Base-by-base conservation (phyloP, 179 eudicot genomes). In the Beta corolliflora region DNA sequence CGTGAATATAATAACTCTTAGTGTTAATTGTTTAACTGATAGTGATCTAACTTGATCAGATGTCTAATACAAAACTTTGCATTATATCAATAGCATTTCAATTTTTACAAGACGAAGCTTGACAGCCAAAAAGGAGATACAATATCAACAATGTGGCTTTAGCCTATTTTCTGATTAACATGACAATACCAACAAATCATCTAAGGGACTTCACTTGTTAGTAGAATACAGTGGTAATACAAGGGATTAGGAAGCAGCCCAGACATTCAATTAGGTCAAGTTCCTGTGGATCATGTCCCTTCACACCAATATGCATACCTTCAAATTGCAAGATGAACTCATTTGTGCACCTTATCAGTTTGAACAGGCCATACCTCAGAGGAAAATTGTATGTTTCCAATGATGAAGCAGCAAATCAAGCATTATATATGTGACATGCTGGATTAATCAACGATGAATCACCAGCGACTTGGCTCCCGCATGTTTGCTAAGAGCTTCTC, bases 221-320 rank as follows among this genome's bases (percentile, higher is more conserved):
- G 46, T 71, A 23, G 41, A 36, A 55, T 74, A 55, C 77, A 75
- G 66, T 56, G 46, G 65, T 56, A 31, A 56, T 36, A 73, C 77
- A 75, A 59, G 56, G 66, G 3, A 74, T 55, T 50, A 36, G 52
- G 23, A 55, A 56, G 65, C 52, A 5, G 76, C 12, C 53, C 56
- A 44, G 25, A 25, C 76, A 52, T 52, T 56, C 50, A 16, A 16
- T 12, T 48, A 25, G 19, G 52, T 69, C 21, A 15, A 16, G 14
- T 6, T 55, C 48, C 45, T 16, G 61, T 16, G 77, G 61, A 56
- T 9, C 3, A 5, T 36, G 54, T 55, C 29, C 46, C 63, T 73
- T 36, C 25, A 25, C 63, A 58, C 65, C 25, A 75, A 7, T 56
- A 31, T 9, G 66, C 66, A 74, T 31, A 75, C 23, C 65, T 18